Evolutionary conservation across 2,329 filamentous ascomycete genomes (phyloP), one percentile per base, ranked within the genome.

Genomic region (Nemania sp.): DNA sequence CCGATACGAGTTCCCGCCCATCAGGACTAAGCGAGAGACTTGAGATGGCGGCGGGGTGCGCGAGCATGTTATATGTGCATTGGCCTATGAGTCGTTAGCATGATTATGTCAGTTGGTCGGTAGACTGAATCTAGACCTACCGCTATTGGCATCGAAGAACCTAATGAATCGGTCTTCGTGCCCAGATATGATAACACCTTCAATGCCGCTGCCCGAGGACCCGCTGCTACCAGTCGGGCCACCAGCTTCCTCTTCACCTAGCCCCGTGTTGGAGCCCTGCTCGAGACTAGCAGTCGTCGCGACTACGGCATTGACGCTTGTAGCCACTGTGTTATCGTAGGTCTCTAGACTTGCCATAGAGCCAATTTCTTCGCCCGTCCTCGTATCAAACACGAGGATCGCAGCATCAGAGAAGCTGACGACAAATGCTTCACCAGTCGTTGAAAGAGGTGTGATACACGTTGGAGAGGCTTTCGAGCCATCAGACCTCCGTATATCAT

Each of bases 61-160:
- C 96, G 67, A 98, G 89, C 96, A 99, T 99, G 76, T 92, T 97
- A 82, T 99, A 99, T 71, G 96, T 98, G 82, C 94, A 98, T 93
- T 99, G 96, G 65, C 96, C 96, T 98, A 72, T n/a, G 2, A 6
- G 24, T 58, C 24, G 20, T 68, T 54, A 70, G 68, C n/a, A 20
- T 41, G 32, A 52, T 68, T 63, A 59, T 43, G n/a, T 4, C 60
- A 2, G n/a, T 24, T 6, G 3, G 54, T 20, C 11, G 56, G n/a
- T 27, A 15, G 27, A 27, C 24, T 20, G 18, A 6, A 24, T 20
- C 13, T 11, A 38, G 49, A 88, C 93, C 81, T 91, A 98, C 96
- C 96, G 82, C 93, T 97, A 78, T 99, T 98, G 70, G 96, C 96
- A 84, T 99, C 96, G 79, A 97, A 99, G 86, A 99, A 97, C 73